phyloP scores from a whole-genome alignment of 495 filamentous ascomycete species.

The Penicillium paxilli region DNA sequence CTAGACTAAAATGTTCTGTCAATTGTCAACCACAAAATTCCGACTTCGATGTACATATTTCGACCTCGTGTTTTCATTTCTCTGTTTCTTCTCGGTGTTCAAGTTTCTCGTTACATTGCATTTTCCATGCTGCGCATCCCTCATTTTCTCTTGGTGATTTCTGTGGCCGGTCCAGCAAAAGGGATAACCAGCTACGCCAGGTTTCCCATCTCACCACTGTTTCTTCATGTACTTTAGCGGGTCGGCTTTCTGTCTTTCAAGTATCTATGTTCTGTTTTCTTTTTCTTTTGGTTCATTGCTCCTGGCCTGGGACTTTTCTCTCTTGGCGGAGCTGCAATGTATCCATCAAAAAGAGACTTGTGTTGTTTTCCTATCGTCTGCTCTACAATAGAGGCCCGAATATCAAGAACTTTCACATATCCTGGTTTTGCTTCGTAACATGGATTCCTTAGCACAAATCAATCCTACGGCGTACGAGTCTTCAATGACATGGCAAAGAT shows the following conservation, averaged over 20 bases:
- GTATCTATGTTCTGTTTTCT: background rate
- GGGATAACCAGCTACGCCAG: background rate
- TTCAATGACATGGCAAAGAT: background rate
- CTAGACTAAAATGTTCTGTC: background rate
- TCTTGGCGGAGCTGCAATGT: too few relatives aligned
- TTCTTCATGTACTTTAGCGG: conserved; percentile 28
- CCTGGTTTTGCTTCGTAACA: background rate
- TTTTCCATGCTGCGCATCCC: background rate
- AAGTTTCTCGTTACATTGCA: background rate
- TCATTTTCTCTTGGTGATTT: background rate
- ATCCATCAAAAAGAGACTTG: too few relatives aligned
- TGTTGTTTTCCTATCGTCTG: background rate
- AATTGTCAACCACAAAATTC: background rate
- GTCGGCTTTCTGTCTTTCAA: conserved; percentile 13
- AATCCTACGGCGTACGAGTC: too few relatives aligned
- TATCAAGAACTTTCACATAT: background rate
- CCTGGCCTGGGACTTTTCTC: background rate
- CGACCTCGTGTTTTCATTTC: background rate
- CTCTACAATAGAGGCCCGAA: background rate
- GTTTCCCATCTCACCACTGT: background rate
- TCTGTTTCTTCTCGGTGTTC: background rate
- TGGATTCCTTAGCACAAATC: too few relatives aligned
- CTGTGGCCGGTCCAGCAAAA: background rate
- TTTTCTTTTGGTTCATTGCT: background rate
- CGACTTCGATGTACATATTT: conserved; percentile 3